Evolutionary conservation across 345 rosid genomes (phyloP), one percentile per base, ranked within the genome.

Genomic region (Excoecaria agallocha): DNA sequence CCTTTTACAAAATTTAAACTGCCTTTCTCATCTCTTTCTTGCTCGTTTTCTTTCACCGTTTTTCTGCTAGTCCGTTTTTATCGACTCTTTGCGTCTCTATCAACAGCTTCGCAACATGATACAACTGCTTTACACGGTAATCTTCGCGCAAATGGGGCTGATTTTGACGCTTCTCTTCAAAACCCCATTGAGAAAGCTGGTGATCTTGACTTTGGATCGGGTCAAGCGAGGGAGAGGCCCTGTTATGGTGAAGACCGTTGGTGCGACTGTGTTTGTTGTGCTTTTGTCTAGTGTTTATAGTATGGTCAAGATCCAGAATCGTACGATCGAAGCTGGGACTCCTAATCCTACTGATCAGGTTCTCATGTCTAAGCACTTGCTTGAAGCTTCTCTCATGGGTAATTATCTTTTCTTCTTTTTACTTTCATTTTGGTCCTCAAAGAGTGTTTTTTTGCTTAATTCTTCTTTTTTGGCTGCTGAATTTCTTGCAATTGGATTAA

Each of bases 311-410:
- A 91, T 93, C 84, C 90, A 84, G 54, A 83, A 78, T 16, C 87
- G 88, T 41, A 77, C 87, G 0, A 65, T 64, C 38, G 98, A 93
- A 56, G 83, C 78, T 8, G 95, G 86, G 2, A 83, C 67, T 63
- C 69, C 82, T 11, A 93, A 84, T 77, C 98, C 98, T 58, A 93
- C 98, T 39, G 98, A 93, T 73, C 90, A 90, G 79, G 86, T 93
- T 49, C 89, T 93, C 77, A 86, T 89, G 78, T 81, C 96, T 39
- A 86, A 70, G 61, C 87, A 85, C 82, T 86, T 91, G 79, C 97
- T 91, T 59, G 96, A 93, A 76, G 90, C 94, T 68, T 86, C 98
- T 85, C 92, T 93, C 38, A 88, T 93, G 94, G 98, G 98, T 93
- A 87, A 72, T 3, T 30, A 11, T 48, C 24, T 66, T 8, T 30